These are phyloP conservation scores for Solanum chmielewskii DNA, from an alignment of 257 asterid species.

Conservation along the genomic window DNA sequence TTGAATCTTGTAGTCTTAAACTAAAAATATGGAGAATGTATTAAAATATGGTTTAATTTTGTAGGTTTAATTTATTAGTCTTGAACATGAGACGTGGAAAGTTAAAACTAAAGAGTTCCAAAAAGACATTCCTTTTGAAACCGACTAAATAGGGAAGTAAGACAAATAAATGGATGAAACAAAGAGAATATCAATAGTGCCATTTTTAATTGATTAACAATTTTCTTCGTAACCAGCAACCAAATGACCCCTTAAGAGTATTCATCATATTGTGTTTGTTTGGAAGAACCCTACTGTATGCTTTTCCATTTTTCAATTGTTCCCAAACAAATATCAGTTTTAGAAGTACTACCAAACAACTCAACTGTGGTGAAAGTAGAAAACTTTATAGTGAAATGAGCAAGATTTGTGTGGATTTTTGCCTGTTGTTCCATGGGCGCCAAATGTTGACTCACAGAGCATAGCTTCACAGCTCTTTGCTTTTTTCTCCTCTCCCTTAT, in stretches of 20 bases:
- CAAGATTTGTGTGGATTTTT: constrained; percentile 25
- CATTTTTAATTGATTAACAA: neutral
- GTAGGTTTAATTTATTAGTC: neutral
- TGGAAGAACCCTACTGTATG: constrained; percentile 15
- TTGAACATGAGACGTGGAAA: neutral
- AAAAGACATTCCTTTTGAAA: neutral
- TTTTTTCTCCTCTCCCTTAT: constrained; percentile 61
- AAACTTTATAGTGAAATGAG: neutral
- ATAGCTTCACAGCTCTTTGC: constrained; percentile 77
- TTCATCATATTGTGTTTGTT: neutral
- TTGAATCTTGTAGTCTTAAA: no score
- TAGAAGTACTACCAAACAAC: constrained; percentile 12
- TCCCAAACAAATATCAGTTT: neutral
- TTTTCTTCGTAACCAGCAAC: neutral
- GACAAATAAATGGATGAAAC: neutral
- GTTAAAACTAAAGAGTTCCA: neutral
- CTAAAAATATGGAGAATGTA: neutral
- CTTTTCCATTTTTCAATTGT: neutral
- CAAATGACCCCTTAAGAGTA: neutral
- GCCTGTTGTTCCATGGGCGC: constrained; percentile 92
- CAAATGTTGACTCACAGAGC: constrained; percentile 60
- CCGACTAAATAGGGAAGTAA: neutral
- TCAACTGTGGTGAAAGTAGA: constrained; percentile 11
- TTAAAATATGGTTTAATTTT: no score
- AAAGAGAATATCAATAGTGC: rapidly evolving